Evolutionary conservation across 2,329 filamentous ascomycete genomes (phyloP), one percentile per base, ranked within the genome.

Genomic region (Akanthomyces lecanii): DNA sequence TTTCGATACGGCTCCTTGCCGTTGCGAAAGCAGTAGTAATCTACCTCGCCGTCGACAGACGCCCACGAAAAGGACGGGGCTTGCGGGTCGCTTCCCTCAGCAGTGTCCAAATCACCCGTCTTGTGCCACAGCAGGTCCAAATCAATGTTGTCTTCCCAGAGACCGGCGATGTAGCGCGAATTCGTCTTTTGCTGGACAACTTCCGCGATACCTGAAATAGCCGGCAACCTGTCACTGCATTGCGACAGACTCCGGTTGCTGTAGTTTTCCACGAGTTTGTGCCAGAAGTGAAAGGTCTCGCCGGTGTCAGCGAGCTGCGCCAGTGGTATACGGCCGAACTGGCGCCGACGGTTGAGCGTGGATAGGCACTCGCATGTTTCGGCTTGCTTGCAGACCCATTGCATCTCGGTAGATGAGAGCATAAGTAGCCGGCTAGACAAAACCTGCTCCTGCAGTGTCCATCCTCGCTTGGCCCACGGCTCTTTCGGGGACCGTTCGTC

Each of bases 131-230:
- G 54, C 4, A 71, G 61, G 33, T 70, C 69, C 23, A 65, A 40
- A n/a, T 67, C 52, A 14, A 71, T 66, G 21, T 69, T 70, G n/a
- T 67, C 57, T 1, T 42, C 40, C 73, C 73, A 75, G 23, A 75
- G 45, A 1, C 73, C 71, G 0, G 73, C 73, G 1, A 67, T 62
- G 54, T 74, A 75, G 10, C 68, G 55, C 16, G 69, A 69, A 0
- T 61, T 59, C 5, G 66, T 67, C 2, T 62, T 66, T 40, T 65
- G 62, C 36, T 67, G 67, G 40, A 73, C 52, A 4, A 65, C 61
- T 5, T 64, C 66, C 0, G 72, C 73, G 25, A 73, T 63, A 0
- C 70, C 72, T 3, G 71, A 72, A 44, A 74, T 69, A 1, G 70
- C 72, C 0, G 71, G 70, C 5, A 75, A 66, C 23, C 69, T 69